Conservation (phyloP, 805 yeast species). For the Saturnispora hagleri region DNA sequence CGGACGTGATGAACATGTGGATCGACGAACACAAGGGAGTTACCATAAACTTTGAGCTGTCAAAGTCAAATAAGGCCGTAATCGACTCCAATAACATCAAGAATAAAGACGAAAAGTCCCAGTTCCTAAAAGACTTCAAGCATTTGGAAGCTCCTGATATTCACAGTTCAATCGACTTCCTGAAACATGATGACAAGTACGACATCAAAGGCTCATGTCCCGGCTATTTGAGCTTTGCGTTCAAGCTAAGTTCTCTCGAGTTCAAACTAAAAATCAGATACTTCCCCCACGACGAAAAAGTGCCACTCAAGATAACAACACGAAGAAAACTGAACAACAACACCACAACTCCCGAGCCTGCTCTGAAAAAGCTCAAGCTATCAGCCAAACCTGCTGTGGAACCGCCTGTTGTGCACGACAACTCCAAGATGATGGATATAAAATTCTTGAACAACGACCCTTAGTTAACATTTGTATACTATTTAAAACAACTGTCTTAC, state of each 20-base stretch:
- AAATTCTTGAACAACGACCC: background rate
- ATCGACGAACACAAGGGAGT: constrained; percentile 1
- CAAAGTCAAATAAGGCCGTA: background rate
- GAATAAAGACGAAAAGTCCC: constrained; percentile 1
- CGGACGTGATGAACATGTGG: constrained; percentile 5
- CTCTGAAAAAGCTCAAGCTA: background rate
- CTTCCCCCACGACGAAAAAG: constrained; percentile 3
- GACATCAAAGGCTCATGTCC: constrained; percentile 3
- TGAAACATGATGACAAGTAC: constrained; percentile 5
- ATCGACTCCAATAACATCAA: background rate
- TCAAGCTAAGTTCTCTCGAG: constrained; percentile 6
- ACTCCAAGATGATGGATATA: background rate
- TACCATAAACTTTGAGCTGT: background rate
- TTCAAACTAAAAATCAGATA: constrained; percentile 5
- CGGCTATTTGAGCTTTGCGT: constrained; percentile 4
- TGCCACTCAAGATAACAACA: background rate
- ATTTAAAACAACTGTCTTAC: background rate
- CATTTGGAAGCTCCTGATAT: constrained; percentile 6
- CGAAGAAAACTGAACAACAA: background rate
- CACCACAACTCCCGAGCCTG: background rate
- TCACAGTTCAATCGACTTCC: constrained; percentile 3
- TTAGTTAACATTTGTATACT: background rate
- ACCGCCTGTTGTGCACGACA: background rate
- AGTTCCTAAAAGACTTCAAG: constrained; percentile 2
- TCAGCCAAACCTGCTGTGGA: background rate